Conservation (phyloP, 352 stramenopile species). For the Globisporangium irregulare region DNA sequence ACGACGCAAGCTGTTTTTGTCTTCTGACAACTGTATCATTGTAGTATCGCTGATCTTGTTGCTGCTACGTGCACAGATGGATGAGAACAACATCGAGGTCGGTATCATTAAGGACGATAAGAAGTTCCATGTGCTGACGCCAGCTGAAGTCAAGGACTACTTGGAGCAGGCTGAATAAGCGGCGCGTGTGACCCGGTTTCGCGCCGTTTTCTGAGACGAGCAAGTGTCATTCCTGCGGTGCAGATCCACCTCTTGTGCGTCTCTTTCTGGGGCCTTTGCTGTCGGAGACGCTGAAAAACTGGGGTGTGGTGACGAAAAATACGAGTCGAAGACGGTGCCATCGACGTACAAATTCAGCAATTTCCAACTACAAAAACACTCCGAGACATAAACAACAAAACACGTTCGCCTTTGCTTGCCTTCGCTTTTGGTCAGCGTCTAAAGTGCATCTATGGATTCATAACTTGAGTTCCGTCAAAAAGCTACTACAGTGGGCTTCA, state of each 20-base stretch:
- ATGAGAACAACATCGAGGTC: slow-evolving; percentile 98
- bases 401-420: slow-evolving; percentile 4
- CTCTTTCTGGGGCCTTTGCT: not conserved
- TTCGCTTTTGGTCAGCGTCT: not conserved
- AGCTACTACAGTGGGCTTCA: not conserved
- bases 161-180: slow-evolving; percentile 97
- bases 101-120: slow-evolving; percentile 96
- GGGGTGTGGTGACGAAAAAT: not conserved
- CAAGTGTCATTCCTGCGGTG: not conserved
- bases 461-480: not conserved
- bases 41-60: not conserved
- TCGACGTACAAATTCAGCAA: slow-evolving; percentile 6
- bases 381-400: slow-evolving; percentile 7
- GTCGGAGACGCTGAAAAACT: not conserved
- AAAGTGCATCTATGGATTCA: not conserved
- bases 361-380: slow-evolving; percentile 1
- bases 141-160: slow-evolving; percentile 99
- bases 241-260: not conserved
- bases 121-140: slow-evolving; percentile 97
- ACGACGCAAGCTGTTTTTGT: slow-evolving; percentile 7
- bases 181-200: not conserved
- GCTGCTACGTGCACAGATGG: slow-evolving; percentile 87
- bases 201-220: not conserved
- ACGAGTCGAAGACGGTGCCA: not conserved
- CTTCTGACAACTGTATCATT: not conserved